Percentiles rank a stretch among this genome's conserved stretches.
phyloP scores from a whole-genome alignment of 331 rosid species.

The Pyracantha coccinea region DNA sequence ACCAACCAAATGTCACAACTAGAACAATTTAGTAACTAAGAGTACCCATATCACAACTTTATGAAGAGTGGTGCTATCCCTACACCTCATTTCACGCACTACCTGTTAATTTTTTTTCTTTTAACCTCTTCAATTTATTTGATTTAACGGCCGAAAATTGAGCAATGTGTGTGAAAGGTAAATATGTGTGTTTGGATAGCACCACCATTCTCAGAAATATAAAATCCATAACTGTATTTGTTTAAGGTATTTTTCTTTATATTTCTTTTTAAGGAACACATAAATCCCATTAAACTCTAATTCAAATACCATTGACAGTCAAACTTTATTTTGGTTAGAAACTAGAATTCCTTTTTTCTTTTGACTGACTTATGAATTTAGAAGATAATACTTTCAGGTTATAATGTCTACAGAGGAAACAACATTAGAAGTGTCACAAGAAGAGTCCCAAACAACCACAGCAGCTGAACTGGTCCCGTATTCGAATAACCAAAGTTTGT shows the following conservation, averaged over 20 bases:
- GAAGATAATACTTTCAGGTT: not conserved
- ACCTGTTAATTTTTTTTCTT: too few species aligned
- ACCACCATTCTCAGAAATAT: too few species aligned
- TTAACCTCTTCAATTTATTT: too few species aligned
- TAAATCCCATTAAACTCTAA: slow-evolving; percentile 1
- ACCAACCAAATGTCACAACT: not conserved
- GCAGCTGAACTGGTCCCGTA: slow-evolving; percentile 17
- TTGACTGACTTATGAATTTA: too few species aligned
- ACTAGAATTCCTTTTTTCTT: not conserved
- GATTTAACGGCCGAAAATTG: too few species aligned
- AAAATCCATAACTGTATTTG: too few species aligned
- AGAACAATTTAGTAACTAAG: not conserved
- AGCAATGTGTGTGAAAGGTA: too few species aligned
- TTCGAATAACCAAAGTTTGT: slow-evolving; percentile 21
- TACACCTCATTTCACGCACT: too few species aligned
- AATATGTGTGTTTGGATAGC: too few species aligned
- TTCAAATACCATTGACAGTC: not conserved
- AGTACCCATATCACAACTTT: too few species aligned
- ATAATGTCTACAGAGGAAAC: not conserved
- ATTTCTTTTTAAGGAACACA: not conserved
- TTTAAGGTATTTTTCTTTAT: not conserved
- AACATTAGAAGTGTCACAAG: slow-evolving; percentile 15
- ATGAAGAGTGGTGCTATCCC: too few species aligned
- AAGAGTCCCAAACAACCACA: slow-evolving; percentile 24
- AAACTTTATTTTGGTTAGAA: not conserved